A percentile compares a stretch with the other conserved stretches of the same genome.
phyloP scores from a whole-genome alignment of 805 yeast species.

The Cyberlindnera maclurae region DNA sequence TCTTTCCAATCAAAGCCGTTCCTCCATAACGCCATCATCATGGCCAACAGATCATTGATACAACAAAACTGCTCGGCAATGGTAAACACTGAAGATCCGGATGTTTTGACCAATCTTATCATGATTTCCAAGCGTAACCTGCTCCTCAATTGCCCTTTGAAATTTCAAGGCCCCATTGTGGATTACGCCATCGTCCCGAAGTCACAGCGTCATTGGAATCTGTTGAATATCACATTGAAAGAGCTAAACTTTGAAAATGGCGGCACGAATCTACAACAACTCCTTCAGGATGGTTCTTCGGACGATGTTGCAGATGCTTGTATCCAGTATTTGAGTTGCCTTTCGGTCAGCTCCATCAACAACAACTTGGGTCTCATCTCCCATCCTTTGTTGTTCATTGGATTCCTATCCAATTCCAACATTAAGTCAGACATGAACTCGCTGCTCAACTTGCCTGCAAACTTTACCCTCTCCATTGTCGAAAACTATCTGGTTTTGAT shows the following conservation, averaged over 20 bases:
- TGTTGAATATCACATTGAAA: constrained; percentile 38
- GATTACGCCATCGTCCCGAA: constrained; percentile 38
- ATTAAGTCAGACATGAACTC: constrained; percentile 2
- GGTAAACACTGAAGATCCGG: constrained; percentile 1
- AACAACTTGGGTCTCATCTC: constrained; percentile 46
- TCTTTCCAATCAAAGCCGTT: constrained; percentile 30
- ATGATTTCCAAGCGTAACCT: constrained; percentile 41
- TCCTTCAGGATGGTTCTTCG: constrained; percentile 17
- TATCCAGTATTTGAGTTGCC: constrained; percentile 1
- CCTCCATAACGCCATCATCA: constrained; percentile 46
- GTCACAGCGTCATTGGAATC: constrained; percentile 35
- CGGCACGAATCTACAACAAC: constrained; percentile 11
- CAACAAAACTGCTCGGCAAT: constrained; percentile 6
- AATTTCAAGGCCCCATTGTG: constrained; percentile 42
- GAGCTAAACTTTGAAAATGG: constrained; percentile 31
- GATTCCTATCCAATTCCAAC: constrained; percentile 6
- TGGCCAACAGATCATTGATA: constrained; percentile 36
- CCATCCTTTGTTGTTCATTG: constrained; percentile 40
- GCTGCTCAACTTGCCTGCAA: constrained; percentile 4
- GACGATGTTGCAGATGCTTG: constrained; percentile 1
- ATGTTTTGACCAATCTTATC: constrained; percentile 25
- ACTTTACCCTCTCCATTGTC: constrained; percentile 20
- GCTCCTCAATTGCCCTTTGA: constrained; percentile 43
- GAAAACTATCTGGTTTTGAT: constrained; percentile 41
- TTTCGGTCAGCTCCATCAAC: constrained; percentile 28